Percentiles rank a stretch among this genome's conserved stretches.
Evolutionary conservation across 495 filamentous ascomycete genomes (phyloP).

Genomic region (Annulohypoxylon moriforme): DNA sequence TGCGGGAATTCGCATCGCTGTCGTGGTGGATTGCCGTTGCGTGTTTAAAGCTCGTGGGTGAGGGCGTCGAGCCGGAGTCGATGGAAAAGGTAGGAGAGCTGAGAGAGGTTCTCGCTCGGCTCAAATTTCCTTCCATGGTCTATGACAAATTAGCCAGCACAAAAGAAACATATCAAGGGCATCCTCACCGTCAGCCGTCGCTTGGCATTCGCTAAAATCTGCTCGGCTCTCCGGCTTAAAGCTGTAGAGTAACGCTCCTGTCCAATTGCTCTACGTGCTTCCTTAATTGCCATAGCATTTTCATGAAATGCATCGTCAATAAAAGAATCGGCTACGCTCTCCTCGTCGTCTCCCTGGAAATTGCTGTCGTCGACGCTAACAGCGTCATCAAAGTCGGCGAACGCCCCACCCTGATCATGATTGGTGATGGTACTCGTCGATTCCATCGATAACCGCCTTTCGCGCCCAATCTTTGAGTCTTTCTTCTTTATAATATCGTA

Average conservation of each 20-base stretch:
- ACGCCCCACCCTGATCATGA: slow-evolving; percentile 55
- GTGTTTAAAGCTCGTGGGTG: slow-evolving; percentile 53
- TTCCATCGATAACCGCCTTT: slow-evolving; percentile 57
- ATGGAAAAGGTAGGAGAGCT: slow-evolving; percentile 69
- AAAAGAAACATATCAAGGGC: not conserved
- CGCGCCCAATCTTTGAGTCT: slow-evolving; percentile 50
- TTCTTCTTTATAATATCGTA: slow-evolving; percentile 55
- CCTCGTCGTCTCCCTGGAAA: slow-evolving; percentile 69
- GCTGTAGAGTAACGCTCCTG: slow-evolving; percentile 68
- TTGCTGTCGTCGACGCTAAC: slow-evolving; percentile 67
- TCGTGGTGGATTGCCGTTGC: slow-evolving; percentile 48
- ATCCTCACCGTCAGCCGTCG: slow-evolving; percentile 80
- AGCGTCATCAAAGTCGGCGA: slow-evolving; percentile 67
- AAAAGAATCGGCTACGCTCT: slow-evolving; percentile 65
- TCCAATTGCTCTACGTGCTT: slow-evolving; percentile 11
- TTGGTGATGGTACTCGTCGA: slow-evolving; percentile 64
- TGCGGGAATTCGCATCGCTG: slow-evolving; percentile 34
- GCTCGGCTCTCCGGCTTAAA: slow-evolving; percentile 84
- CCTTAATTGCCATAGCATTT: slow-evolving; percentile 16
- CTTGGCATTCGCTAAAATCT: slow-evolving; percentile 92
- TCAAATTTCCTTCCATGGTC: slow-evolving; percentile 93
- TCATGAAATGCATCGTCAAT: slow-evolving; percentile 52
- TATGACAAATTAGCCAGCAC: slow-evolving; percentile 52
- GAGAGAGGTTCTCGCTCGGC: slow-evolving; percentile 79
- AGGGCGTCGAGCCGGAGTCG: slow-evolving; percentile 61